Evolutionary conservation across 257 asterid species (phyloP).

Genomic region (Thymus mandschuricus): DNA sequence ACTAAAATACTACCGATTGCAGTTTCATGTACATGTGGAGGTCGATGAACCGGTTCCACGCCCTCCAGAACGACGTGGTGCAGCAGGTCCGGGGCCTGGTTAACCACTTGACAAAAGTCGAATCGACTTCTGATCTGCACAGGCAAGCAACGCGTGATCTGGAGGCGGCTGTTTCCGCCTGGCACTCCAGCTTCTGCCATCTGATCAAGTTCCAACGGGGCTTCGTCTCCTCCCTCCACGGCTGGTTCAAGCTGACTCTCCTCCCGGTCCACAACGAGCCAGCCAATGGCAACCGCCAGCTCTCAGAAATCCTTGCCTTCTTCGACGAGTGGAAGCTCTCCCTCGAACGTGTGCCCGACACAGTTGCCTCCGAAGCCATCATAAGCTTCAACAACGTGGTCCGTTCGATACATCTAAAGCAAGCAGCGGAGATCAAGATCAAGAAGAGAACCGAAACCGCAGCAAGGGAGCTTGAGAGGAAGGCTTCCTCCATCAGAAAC

Average conservation of each 20-base stretch:
- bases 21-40: constrained; percentile 99
- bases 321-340: constrained; percentile 96
- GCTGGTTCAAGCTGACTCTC: constrained; percentile 89
- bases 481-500: constrained; percentile 66
- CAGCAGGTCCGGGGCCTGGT: constrained; percentile 93
- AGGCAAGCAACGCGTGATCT: constrained; percentile 92
- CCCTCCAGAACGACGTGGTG: constrained; percentile 73
- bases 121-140: constrained; percentile 83
- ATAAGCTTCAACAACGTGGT: constrained; percentile 90
- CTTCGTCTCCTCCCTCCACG: constrained; percentile 71
- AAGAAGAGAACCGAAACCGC: constrained; percentile 63
- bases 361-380: constrained; percentile 94
- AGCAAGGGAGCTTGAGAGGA: constrained; percentile 81
- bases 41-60: constrained; percentile 86
- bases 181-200: constrained; percentile 92
- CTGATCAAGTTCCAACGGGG: constrained; percentile 77
- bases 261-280: constrained; percentile 53
- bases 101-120: constrained; percentile 47
- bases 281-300: constrained; percentile 34
- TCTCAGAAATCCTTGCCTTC: constrained; percentile 57
- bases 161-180: constrained; percentile 74
- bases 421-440: constrained; percentile 81
- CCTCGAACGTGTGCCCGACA: constrained; percentile 83
- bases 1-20: constrained; percentile 19
- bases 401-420: constrained; percentile 69